A percentile compares a stretch with the other conserved stretches of the same genome.
phyloP scores from a whole-genome alignment of 176 grass and related monocot genomes.

The Hordeum marinum region DNA sequence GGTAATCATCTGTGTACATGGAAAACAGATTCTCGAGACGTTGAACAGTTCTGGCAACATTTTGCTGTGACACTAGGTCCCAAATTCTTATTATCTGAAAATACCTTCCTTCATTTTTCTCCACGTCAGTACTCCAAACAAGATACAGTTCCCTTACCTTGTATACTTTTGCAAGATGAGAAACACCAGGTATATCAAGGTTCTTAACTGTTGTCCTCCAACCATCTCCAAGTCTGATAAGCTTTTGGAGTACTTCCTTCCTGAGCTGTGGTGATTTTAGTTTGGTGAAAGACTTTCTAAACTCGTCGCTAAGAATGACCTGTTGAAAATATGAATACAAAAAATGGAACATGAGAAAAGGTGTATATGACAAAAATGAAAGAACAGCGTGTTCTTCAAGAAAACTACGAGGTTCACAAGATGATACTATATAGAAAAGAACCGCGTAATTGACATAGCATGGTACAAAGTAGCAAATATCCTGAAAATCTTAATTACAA shows the following conservation, averaged over 20 bases:
- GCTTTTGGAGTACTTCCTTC: constrained; percentile 47
- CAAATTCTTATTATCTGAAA: constrained; percentile 71
- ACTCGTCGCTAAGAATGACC: constrained; percentile 70
- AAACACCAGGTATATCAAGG: constrained; percentile 11
- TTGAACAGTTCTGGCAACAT: constrained; percentile 41
- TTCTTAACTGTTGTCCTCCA: constrained; percentile 47
- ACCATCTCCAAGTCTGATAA: constrained; percentile 55
- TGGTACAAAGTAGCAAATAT: background rate
- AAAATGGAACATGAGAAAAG: background rate
- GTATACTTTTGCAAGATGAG: constrained; percentile 46
- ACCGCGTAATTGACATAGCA: no score
- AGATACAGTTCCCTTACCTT: constrained; percentile 41
- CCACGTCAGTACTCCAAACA: constrained; percentile 72
- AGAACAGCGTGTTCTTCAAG: background rate
- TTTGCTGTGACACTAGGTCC: constrained; percentile 46
- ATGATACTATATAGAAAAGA: background rate
- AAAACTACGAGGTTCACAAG: background rate
- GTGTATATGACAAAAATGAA: background rate
- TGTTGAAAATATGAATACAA: constrained; percentile 21
- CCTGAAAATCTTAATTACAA: background rate
- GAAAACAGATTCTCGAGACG: constrained; percentile 73
- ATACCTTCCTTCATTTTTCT: constrained; percentile 36
- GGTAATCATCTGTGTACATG: constrained; percentile 64
- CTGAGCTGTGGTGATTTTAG: constrained; percentile 42
- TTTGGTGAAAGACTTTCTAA: constrained; percentile 60